phyloP scores from a whole-genome alignment of 2,329 filamentous ascomycete genomes.

The Apiospora koreana region DNA sequence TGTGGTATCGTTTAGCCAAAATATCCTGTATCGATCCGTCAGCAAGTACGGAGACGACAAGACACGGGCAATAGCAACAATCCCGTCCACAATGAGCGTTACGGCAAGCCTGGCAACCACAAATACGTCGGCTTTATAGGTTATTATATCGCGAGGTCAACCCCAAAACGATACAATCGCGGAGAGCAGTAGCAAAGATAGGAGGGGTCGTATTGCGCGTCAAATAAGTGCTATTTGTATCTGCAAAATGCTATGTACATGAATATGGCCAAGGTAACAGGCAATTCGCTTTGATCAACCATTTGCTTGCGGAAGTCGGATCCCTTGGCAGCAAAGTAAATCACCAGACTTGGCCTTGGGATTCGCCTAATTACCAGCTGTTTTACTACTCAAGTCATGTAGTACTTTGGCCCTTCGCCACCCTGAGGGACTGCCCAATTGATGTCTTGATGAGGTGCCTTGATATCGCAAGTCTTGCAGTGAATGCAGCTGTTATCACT shows the following conservation, averaged over 20 bases:
- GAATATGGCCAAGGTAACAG: not conserved
- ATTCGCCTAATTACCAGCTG: too few relatives aligned
- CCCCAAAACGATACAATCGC: not conserved
- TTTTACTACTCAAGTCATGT: constrained; percentile 56
- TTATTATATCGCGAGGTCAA: not conserved
- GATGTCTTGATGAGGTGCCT: constrained; percentile 94
- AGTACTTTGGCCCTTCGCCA: constrained; percentile 75
- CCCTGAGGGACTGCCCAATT: constrained; percentile 96
- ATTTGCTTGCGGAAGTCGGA: not conserved
- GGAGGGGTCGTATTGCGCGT: not conserved
- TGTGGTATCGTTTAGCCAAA: not conserved
- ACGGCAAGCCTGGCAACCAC: not conserved
- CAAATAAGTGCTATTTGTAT: not conserved
- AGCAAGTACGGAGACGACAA: not conserved
- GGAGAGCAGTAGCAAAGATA: not conserved
- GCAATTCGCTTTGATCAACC: not conserved
- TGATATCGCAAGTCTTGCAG: constrained; percentile 99
- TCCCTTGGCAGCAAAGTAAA: too few relatives aligned
- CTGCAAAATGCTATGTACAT: not conserved
- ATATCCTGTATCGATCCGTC: not conserved
- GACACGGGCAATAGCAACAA: not conserved
- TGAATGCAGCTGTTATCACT: constrained; percentile 79
- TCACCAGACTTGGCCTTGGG: too few relatives aligned
- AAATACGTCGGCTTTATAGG: not conserved
- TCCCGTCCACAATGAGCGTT: not conserved